Evolutionary conservation across 2,329 filamentous ascomycete species (phyloP), one percentile per base, ranked within the genome.

Genomic region (Mycocentrospora acerina): DNA sequence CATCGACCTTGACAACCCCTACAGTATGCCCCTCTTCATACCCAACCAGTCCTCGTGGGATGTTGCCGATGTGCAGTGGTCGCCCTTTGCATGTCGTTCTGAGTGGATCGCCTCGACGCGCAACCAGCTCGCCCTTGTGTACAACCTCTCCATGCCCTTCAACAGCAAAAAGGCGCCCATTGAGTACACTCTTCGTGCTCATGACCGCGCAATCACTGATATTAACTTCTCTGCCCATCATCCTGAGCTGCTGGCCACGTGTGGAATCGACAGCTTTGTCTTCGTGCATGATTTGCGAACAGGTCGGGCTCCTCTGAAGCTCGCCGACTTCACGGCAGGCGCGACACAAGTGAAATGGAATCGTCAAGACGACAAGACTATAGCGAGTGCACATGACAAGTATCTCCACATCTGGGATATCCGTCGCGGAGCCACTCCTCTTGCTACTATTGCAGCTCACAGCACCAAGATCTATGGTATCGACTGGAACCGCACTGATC

Each of bases 291-390:
- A 96, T 69, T 72, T 96, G 30, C 81, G 90, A 24, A 78, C 79
- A 34, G 38, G 46, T 16, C 46, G 55, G 25, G 43, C 47, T 11
- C 52, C 55, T 2, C 32, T 59, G 22, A 57, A 57, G 41, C 48
- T 95, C 93, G 91, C 86, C 44, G 90, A 96, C 69, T 96, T 90
- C 87, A 88, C 90, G 61, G 89, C 90, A 19, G 90, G 90, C 28
- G 90, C 90, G 9, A 95, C 90, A 1, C 91, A 96, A 64, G 90
- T 96, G 48, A 96, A 96, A 68, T 96, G 88, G 77, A 95, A 90
- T 61, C 81, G 90, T 17, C 87, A 91, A 62, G 83, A 95, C 57
- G 77, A 85, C n/a, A 82, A 93, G 60, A 82, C 95, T 18, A 74
- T 96, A 32, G 91, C 91, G 14, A 95, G 90, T 19, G 89, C 90